phyloP scores from a whole-genome alignment of 2,329 filamentous ascomycete species.

The Emmonsiellopsis sp. region DNA sequence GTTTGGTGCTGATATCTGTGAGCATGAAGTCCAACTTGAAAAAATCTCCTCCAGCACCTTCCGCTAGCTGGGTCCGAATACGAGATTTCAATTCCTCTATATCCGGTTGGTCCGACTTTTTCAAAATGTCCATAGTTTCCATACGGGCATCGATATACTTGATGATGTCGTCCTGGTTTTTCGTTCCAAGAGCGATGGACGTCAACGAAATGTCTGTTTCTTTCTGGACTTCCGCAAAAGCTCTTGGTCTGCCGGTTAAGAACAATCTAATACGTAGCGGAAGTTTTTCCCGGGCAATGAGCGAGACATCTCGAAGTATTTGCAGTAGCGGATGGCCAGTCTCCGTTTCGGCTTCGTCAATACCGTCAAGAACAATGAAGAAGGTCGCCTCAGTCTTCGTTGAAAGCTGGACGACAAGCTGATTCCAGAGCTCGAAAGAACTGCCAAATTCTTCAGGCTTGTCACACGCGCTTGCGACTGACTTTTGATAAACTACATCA shows the following conservation, averaged over 20 bases:
- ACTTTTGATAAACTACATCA: conserved; percentile 10
- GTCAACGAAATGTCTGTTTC: conserved; percentile 6
- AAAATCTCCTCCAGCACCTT: conserved; percentile 17
- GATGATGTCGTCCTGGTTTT: conserved; percentile 15
- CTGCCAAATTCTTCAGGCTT: conserved; percentile 11
- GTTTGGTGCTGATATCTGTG: conserved; percentile 17
- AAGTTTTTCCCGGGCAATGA: conserved; percentile 7
- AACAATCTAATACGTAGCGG: conserved; percentile 13
- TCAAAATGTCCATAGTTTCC: conserved; percentile 18
- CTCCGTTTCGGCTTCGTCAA: conserved; percentile 33
- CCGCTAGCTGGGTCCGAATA: conserved; percentile 13
- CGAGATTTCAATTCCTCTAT: conserved; percentile 14
- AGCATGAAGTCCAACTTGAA: conserved; percentile 18
- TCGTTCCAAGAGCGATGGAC: conserved; percentile 12
- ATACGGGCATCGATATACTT: conserved; percentile 17
- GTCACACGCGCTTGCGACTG: conserved; percentile 9
- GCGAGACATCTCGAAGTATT: conserved; percentile 11
- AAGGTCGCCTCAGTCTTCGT: conserved; percentile 20
- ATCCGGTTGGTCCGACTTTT: conserved; percentile 9
- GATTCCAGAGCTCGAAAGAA: conserved; percentile 10
- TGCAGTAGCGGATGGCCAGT: conserved; percentile 14
- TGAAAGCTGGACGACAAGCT: conserved; percentile 9
- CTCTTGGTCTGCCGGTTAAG: conserved; percentile 12
- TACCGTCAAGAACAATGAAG: conserved; percentile 38
- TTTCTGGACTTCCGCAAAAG: conserved; percentile 12